Evolutionary conservation across 768 basidiomycete species (phyloP).

Genomic region (Lyophyllum semitale): DNA sequence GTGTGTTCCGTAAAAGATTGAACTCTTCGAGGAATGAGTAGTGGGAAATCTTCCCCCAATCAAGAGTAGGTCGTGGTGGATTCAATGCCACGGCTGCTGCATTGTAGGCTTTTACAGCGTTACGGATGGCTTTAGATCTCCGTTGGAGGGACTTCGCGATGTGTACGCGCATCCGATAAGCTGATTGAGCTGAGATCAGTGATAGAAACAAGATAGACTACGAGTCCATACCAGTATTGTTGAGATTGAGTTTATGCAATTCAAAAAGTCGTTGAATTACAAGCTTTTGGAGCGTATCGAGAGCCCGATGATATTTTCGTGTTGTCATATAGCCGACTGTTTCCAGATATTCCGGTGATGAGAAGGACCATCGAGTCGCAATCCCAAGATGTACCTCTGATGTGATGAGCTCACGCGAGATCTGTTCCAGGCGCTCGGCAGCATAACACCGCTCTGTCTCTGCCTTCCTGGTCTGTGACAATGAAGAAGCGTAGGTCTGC

Average conservation of each 20-base stretch:
- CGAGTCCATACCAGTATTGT: background rate
- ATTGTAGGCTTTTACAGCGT: constrained; percentile 2
- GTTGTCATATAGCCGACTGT: background rate
- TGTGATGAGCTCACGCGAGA: no score
- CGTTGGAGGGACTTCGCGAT: background rate
- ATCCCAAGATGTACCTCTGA: background rate
- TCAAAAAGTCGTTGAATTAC: background rate
- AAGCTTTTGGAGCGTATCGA: background rate
- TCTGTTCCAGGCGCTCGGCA: no score
- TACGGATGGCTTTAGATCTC: background rate
- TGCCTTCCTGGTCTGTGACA: no score
- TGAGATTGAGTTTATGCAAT: background rate
- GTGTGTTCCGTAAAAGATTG: constrained; percentile 1
- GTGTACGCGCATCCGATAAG: background rate
- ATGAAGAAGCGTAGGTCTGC: no score
- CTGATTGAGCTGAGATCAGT: background rate
- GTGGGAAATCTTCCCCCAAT: background rate
- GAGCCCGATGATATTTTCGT: background rate
- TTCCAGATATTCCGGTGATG: background rate
- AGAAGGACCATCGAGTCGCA: background rate
- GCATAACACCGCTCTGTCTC: no score
- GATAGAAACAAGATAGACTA: background rate
- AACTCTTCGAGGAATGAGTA: constrained; percentile 1
- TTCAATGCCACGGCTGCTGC: background rate
- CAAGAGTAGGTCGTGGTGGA: background rate